A percentile compares a stretch with the other conserved stretches of the same genome.
Evolutionary conservation across 441 rosid species (phyloP).

Genomic region (Pelargonium citronellum): DNA sequence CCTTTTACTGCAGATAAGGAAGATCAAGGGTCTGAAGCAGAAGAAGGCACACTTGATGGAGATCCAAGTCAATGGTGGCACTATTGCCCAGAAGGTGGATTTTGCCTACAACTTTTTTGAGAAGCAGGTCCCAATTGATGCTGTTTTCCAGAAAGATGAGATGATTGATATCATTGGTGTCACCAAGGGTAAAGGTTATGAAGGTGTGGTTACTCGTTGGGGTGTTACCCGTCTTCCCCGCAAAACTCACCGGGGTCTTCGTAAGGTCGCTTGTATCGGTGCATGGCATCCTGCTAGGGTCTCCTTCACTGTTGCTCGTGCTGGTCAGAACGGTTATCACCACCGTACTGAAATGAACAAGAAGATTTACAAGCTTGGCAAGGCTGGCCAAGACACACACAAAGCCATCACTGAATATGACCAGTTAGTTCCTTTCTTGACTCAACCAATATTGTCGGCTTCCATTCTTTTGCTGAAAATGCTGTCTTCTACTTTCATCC

Average conservation of each 20-base stretch:
- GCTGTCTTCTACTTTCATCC: neutral
- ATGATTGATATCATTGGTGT: conserved; percentile 87
- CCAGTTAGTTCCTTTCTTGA: conserved; percentile 36
- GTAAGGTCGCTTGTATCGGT: conserved; percentile 91
- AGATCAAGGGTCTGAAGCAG: conserved; percentile 89
- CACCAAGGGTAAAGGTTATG: conserved; percentile 89
- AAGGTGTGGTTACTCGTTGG: conserved; percentile 94
- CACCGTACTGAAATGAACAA: conserved; percentile 92
- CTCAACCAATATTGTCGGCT: too few species aligned
- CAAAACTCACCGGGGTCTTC: conserved; percentile 90
- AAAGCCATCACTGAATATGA: conserved; percentile 68
- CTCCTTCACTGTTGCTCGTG: conserved; percentile 86
- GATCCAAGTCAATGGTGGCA: conserved; percentile 83
- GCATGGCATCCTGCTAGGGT: conserved; percentile 99
- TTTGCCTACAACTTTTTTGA: conserved; percentile 76
- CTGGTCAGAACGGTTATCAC: conserved; percentile 96
- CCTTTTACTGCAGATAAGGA: conserved; percentile 58
- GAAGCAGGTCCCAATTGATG: conserved; percentile 75
- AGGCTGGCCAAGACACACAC: conserved; percentile 60
- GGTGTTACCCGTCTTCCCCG: conserved; percentile 96
- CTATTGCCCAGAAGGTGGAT: conserved; percentile 73
- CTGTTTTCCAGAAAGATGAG: conserved; percentile 87
- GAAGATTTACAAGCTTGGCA: conserved; percentile 76
- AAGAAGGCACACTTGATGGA: conserved; percentile 91
- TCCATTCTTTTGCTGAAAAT: too few species aligned